Evolutionary conservation across 495 filamentous ascomycete species (phyloP), one percentile per base, ranked within the genome.

Genomic region (Penicillium odoratum): DNA sequence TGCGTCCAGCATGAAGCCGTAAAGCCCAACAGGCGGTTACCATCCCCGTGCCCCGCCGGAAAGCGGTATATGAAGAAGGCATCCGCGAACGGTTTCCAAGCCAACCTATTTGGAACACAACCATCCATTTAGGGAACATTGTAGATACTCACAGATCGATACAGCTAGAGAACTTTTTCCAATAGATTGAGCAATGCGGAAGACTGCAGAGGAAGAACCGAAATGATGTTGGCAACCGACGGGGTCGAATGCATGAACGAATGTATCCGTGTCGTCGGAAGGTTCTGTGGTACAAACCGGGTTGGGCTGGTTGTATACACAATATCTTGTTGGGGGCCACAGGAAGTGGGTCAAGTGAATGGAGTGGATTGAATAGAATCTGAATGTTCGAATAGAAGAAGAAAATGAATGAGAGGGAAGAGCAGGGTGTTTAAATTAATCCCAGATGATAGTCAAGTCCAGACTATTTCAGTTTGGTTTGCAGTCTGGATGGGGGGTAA

Each of bases 31-130:
- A 55, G 60, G 25, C 44, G 55, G 30, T 45, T 31, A 28, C 29
- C 40, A 38, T 50, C 48, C 48, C 48, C 26, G 16, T 48, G 49
- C 54, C 56, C 56, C 50, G 53, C 40, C 58, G 63, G 63, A 58
- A 53, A 59, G 51, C 53, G 56, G 58, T 59, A 62, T 47, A 61
- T 47, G 43, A 55, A 53, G 36, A 29, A 30, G 36, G n/a, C 40
- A 52, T 36, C 26, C 31, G 42, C 21, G 34, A 49, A 56, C 56
- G 58, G 57, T 30, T 55, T 40, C 11, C 48, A 53, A 60, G 46
- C 55, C 66, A 69, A 64, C 60, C 61, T 66, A 59, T 61, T 64
- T 58, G 56, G 47, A 63, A 67, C 45, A 38, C 30, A 42, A 45
- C 66, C 13, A 51, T 11, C 9, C n/a, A 16, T 53, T 25, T 43